Evolutionary conservation across 169 alveolate genomes (phyloP).

Genomic region (Plasmodium vinckei): DNA sequence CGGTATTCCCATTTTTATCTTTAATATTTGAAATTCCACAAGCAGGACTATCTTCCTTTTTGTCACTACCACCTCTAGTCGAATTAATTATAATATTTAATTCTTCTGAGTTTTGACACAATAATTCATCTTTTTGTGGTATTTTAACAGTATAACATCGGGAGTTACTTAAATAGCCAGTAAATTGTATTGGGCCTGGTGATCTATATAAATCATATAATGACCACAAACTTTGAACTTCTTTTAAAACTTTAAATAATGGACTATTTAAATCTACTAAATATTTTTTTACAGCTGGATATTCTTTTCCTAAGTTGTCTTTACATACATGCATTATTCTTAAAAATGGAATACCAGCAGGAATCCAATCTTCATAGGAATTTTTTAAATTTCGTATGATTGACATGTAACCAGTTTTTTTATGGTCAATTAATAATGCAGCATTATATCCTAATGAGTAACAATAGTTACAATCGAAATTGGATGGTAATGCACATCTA

Average conservation of each 20-base stretch:
- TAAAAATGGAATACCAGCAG: slow-evolving; percentile 91
- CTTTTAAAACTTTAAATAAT: slow-evolving; percentile 91
- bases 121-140: slow-evolving; percentile 45
- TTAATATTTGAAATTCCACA: background rate
- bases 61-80: slow-evolving; percentile 6
- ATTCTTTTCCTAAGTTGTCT: slow-evolving; percentile 76
- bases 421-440: slow-evolving; percentile 90
- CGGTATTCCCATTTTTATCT: background rate
- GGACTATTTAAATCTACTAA: slow-evolving; percentile 95
- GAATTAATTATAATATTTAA: slow-evolving; percentile 37
- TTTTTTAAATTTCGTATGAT: slow-evolving; percentile 90
- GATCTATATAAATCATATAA: slow-evolving; percentile 92
- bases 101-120: slow-evolving; percentile 53
- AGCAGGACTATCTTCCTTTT: background rate
- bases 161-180: slow-evolving; percentile 84
- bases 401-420: slow-evolving; percentile 96
- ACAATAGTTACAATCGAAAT: slow-evolving; percentile 98
- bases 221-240: slow-evolving; percentile 95
- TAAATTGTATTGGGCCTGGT: slow-evolving; percentile 98
- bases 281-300: slow-evolving; percentile 93
- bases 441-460: slow-evolving; percentile 97
- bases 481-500: slow-evolving; percentile 97
- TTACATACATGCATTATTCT: slow-evolving; percentile 86
- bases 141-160: slow-evolving; percentile 77
- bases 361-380: slow-evolving; percentile 91